phyloP scores from a whole-genome alignment of 305 asterid species.

The Fraxinus sp. region DNA sequence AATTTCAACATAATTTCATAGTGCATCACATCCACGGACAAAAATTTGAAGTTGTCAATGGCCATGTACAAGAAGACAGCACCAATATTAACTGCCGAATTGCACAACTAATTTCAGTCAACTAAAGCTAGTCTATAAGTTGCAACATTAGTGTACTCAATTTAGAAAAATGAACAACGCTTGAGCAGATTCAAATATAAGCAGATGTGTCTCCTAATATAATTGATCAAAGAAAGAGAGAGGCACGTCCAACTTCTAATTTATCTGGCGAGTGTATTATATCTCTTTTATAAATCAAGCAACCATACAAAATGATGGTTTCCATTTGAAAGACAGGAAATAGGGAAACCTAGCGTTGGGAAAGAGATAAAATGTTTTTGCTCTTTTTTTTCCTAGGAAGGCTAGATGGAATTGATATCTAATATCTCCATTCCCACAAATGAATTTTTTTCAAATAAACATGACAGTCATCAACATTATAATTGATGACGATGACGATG shows the following conservation, averaged over 20 bases:
- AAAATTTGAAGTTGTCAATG: constrained; percentile 12
- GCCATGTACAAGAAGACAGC: constrained; percentile 8
- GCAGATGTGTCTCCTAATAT: background rate
- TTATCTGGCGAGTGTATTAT: background rate
- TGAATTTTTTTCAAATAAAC: constrained; percentile 13
- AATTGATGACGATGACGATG: background rate
- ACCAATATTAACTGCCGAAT: constrained; percentile 7
- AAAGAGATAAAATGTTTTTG: constrained; percentile 8
- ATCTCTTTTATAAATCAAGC: background rate
- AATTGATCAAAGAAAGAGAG: background rate
- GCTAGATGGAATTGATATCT: constrained; percentile 1
- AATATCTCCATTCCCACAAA: constrained; percentile 22
- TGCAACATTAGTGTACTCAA: constrained; percentile 2
- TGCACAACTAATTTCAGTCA: constrained; percentile 1
- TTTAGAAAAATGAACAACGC: background rate
- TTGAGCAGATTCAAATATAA: background rate
- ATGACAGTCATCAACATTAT: background rate
- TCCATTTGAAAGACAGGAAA: background rate
- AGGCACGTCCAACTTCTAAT: background rate
- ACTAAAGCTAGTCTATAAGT: background rate
- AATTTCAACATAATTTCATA: constrained; percentile 10
- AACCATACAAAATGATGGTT: background rate
- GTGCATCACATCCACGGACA: constrained; percentile 10
- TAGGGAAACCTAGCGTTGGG: background rate
- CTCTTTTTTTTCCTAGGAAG: background rate